phyloP scores from a whole-genome alignment of 2,329 filamentous ascomycete species.

The Chaetothyriales sp. region DNA sequence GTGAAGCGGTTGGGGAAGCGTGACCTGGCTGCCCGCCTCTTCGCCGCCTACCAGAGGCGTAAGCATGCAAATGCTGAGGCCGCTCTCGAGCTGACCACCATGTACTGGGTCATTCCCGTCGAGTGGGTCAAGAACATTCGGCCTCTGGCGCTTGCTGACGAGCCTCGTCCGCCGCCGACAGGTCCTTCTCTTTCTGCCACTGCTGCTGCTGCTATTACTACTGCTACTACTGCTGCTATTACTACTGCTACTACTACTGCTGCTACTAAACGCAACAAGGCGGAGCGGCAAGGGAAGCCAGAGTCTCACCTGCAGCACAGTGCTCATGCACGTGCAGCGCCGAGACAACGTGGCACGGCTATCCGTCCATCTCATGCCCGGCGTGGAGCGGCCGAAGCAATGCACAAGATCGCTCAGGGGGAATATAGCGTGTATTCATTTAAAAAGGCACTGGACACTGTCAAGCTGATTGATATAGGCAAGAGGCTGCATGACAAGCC shows the following conservation, averaged over 20 bases:
- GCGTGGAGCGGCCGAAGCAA: background rate
- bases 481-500: background rate
- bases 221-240: background rate
- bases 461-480: background rate
- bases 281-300: background rate
- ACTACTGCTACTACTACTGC: background rate
- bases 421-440: background rate
- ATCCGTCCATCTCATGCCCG: background rate
- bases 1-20: background rate
- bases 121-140: background rate
- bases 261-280: background rate
- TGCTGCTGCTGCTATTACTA: too few species aligned
- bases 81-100: background rate
- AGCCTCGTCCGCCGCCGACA: background rate
- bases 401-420: background rate
- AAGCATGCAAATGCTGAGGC: background rate
- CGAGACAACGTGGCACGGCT: background rate
- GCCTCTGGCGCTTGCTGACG: background rate
- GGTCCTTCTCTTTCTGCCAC: too few species aligned
- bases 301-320: background rate
- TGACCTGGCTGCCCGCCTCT: background rate
- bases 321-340: background rate
- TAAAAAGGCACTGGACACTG: background rate
- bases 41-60: background rate
- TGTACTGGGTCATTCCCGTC: background rate